Conservation (phyloP, 2,329 filamentous ascomycete species). For the Penicillium sp. region DNA sequence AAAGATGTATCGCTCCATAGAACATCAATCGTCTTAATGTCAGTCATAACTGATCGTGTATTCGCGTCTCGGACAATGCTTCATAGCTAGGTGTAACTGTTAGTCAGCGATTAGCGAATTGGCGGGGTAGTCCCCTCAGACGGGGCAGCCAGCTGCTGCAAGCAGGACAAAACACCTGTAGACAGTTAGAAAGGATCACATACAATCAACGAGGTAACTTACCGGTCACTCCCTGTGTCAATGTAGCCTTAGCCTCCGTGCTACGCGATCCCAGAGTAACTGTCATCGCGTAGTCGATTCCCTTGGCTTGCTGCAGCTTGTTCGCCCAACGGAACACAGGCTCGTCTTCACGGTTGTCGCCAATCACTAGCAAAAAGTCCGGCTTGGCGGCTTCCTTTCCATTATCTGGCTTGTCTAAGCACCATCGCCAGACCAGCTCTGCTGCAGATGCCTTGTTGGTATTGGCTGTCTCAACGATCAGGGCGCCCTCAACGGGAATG, state of each 20-base stretch:
- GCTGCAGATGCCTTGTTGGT: conserved; percentile 87
- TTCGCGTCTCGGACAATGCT: not conserved
- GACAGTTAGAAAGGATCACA: conserved; percentile 14
- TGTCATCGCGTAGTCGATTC: conserved; percentile 68
- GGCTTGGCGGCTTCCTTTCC: conserved; percentile 43
- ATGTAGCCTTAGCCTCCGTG: conserved; percentile 77
- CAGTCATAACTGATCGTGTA: not conserved
- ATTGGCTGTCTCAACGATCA: conserved; percentile 78
- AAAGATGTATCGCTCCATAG: not conserved
- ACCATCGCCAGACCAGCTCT: conserved; percentile 63
- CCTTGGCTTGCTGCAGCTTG: conserved; percentile 56
- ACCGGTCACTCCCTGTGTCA: conserved; percentile 91
- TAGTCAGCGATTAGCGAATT: not conserved
- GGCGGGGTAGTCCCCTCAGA: conserved; percentile 21
- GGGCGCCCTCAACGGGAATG: conserved; percentile 70
- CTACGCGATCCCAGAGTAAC: conserved; percentile 83
- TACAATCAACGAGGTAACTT: conserved; percentile 36
- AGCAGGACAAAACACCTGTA: conserved; percentile 49
- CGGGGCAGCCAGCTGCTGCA: conserved; percentile 48
- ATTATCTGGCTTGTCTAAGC: conserved; percentile 54
- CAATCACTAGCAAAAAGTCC: conserved; percentile 85
- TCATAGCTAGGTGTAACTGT: not conserved
- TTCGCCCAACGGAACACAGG: conserved; percentile 95
- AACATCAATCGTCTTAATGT: not conserved
- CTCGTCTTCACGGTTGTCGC: conserved; percentile 89